Base-by-base conservation (phyloP, 345 rosid genomes). In the Jatropha curcas region DNA sequence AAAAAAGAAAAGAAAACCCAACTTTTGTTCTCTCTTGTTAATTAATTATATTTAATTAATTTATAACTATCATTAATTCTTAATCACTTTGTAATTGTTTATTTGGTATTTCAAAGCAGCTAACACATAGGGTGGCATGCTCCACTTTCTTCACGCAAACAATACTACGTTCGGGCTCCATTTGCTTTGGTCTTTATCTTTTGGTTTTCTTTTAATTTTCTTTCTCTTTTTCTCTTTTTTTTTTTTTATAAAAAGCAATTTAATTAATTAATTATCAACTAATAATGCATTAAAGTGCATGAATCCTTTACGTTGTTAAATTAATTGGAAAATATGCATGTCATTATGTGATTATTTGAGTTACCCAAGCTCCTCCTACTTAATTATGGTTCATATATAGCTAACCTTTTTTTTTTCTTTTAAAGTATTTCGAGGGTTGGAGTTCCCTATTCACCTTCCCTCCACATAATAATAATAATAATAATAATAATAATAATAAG, bases 111-210 rank as follows among this genome's bases (percentile, higher is more conserved):
- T 45, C 2, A 8, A 51, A 55, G 77, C 71, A 76, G 80, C 79
- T 74, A 67, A 74, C 84, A 66, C 75, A 55, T 74, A 66, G 71
- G 82, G 85, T 74, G 80, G 76, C 83, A 79, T 84, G 85, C 80
- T 82, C 72, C 83, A 70, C 87, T 82, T 82, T 82, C 71, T 71
- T 22, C 74, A 41, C 74, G 39, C 84, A 83, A 64, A 20, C 30
- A 59, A 69, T 33, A 59, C 70, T 28, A 57, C 61, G 77, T 60
- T 52, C 57, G 65, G 45, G 72, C 43, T 48, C 72, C 43, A 69
- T 46, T 3, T 24, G 33, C 33, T 27, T 24, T 43, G 22, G 27
- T 24, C 28, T 71, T 71, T 39, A 37, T 1, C 7, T 33, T 31
- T 48, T 61, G 20, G n/a, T n/a, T n/a, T n/a, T n/a, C n/a, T n/a